Conservation (phyloP, 2,329 filamentous ascomycete species). For the Neospermospora avenae region DNA sequence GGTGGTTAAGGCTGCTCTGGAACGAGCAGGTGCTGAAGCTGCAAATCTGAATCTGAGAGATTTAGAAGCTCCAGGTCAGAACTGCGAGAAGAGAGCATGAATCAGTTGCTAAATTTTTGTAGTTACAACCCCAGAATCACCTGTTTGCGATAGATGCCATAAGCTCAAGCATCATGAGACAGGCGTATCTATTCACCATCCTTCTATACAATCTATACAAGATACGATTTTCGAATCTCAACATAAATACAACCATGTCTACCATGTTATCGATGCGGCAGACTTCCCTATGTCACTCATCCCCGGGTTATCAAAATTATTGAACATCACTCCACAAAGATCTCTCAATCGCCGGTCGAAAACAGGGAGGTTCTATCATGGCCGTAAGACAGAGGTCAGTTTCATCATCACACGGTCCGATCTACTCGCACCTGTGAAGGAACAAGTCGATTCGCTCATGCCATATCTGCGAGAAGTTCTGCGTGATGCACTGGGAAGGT, state of each 20-base stretch:
- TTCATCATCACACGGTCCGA: conserved; percentile 92
- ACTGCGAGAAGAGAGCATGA: background rate
- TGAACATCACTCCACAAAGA: conserved; percentile 71
- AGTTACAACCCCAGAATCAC: conserved; percentile 35
- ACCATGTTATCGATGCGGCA: conserved; percentile 90
- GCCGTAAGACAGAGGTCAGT: conserved; percentile 72
- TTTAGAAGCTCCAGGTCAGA: conserved; percentile 17
- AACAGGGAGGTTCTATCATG: conserved; percentile 59
- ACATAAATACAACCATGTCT: conserved; percentile 88
- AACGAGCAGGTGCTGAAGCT: conserved; percentile 19
- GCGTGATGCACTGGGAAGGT: conserved; percentile 68
- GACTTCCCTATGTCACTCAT: conserved; percentile 95
- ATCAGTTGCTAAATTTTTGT: conserved; percentile 11
- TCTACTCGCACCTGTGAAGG: conserved; percentile 76
- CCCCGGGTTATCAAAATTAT: conserved; percentile 66
- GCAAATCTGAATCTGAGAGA: conserved; percentile 16
- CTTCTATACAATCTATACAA: conserved; percentile 74
- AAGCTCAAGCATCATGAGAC: conserved; percentile 71
- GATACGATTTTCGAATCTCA: conserved; percentile 87
- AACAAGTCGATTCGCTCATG: conserved; percentile 82
- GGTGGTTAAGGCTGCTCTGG: conserved; percentile 41
- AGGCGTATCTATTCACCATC: conserved; percentile 72
- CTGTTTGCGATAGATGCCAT: conserved; percentile 86
- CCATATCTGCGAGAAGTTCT: conserved; percentile 77
- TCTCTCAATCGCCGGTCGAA: conserved; percentile 77